Evolutionary conservation across 2,329 filamentous ascomycete genomes (phyloP).

Genomic region (Xylaria sp.): DNA sequence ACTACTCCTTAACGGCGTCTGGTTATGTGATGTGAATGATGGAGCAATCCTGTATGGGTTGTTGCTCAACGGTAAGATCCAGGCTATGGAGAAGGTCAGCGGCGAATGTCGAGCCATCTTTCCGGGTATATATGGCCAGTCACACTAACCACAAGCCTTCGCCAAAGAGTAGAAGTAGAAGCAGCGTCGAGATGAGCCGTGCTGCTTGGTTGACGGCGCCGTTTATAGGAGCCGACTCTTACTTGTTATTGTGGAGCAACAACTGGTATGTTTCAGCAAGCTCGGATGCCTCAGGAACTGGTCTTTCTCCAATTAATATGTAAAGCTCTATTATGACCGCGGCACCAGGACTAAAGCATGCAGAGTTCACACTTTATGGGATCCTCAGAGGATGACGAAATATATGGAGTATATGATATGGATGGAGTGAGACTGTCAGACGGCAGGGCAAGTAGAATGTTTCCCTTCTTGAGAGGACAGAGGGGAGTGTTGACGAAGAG

Average conservation of each 20-base stretch:
- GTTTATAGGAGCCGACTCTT: neutral
- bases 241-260: neutral
- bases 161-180: neutral
- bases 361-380: neutral
- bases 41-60: neutral
- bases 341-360: neutral
- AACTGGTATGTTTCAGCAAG: neutral
- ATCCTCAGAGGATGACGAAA: neutral
- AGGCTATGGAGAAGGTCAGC: conserved; percentile 15
- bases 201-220: neutral
- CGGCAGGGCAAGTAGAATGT: neutral
- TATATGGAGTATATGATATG: neutral
- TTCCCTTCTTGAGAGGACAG: neutral
- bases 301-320: neutral
- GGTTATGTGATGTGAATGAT: neutral
- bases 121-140: neutral
- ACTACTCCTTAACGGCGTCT: neutral
- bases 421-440: neutral
- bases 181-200: neutral
- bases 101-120: neutral
- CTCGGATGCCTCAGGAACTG: neutral
- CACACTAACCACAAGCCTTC: neutral
- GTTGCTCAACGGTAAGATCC: neutral
- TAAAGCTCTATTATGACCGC: neutral
- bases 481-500: neutral